Evolutionary conservation across 345 rosid species (phyloP).

Genomic region (Turritis glabra): DNA sequence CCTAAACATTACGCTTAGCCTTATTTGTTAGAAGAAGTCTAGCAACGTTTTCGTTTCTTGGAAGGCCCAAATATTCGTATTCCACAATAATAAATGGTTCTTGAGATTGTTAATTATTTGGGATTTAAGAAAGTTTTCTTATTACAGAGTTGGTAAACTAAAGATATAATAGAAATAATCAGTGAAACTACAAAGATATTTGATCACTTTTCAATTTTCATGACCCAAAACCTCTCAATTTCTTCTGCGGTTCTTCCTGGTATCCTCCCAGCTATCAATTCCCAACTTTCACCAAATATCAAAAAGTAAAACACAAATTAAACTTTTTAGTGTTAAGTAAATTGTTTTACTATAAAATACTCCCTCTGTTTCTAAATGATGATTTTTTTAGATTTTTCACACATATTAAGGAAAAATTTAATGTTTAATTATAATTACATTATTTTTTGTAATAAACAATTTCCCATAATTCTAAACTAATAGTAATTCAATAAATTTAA

Average conservation of each 20-base stretch:
- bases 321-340: background rate
- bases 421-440: no score
- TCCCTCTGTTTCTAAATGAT: no score
- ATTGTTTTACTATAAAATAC: background rate
- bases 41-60: background rate
- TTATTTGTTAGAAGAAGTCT: background rate
- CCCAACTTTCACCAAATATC: slow-evolving; percentile 50
- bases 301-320: background rate
- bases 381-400: no score
- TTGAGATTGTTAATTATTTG: background rate
- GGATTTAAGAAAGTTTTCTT: background rate
- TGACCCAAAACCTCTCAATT: slow-evolving; percentile 74
- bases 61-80: background rate
- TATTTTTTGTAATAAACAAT: no score
- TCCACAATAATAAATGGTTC: slow-evolving; percentile 3
- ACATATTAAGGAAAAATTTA: no score
- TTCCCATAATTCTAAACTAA: no score
- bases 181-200: background rate
- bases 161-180: background rate
- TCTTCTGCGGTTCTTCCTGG: slow-evolving; percentile 68
- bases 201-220: slow-evolving; percentile 28
- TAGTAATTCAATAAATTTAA: no score
- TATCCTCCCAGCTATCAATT: slow-evolving; percentile 63
- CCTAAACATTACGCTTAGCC: background rate
- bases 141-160: slow-evolving; percentile 1